Conservation (phyloP, 208 protist species). For the Blechomonas ayalai region DNA sequence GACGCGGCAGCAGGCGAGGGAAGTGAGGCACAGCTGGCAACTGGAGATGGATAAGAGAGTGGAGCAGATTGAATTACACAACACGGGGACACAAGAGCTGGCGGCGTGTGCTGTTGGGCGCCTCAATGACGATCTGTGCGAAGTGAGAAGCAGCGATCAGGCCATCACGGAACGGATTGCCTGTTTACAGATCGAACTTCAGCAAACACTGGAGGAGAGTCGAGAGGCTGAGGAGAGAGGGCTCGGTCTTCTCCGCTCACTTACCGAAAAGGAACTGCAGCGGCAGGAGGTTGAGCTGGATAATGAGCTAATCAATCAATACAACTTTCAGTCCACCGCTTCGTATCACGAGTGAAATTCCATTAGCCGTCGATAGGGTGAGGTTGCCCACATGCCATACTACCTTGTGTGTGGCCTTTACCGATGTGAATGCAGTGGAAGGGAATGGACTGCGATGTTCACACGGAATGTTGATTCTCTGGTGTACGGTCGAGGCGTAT, state of each 20-base stretch:
- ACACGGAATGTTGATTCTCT: too few species aligned
- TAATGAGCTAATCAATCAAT: slow-evolving; percentile 17
- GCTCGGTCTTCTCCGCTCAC: slow-evolving; percentile 15
- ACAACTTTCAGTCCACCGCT: slow-evolving; percentile 5
- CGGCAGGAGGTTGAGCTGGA: slow-evolving; percentile 29
- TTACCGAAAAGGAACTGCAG: slow-evolving; percentile 27
- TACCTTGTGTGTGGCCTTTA: too few species aligned
- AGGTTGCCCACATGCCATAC: too few species aligned
- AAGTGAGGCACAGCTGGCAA: slow-evolving; percentile 24
- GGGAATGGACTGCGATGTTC: too few species aligned
- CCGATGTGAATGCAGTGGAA: too few species aligned
- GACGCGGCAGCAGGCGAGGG: slow-evolving; percentile 20
- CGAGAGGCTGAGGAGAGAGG: slow-evolving; percentile 32
- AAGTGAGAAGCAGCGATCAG: slow-evolving; percentile 54
- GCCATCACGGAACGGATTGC: slow-evolving; percentile 75
- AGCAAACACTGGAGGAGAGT: slow-evolving; percentile 64
- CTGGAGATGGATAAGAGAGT: slow-evolving; percentile 27
- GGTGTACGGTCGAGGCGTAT: too few species aligned
- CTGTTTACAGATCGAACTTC: slow-evolving; percentile 64
- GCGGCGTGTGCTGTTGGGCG: slow-evolving; percentile 50
- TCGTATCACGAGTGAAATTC: too few species aligned
- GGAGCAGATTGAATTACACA: slow-evolving; percentile 31
- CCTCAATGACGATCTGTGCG: slow-evolving; percentile 64
- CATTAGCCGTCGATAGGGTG: too few species aligned
- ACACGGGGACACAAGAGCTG: slow-evolving; percentile 39